These are phyloP conservation scores for Xylariomycetidae sp. DNA, from an alignment of 2,329 filamentous ascomycete species.

Conservation along the genomic window DNA sequence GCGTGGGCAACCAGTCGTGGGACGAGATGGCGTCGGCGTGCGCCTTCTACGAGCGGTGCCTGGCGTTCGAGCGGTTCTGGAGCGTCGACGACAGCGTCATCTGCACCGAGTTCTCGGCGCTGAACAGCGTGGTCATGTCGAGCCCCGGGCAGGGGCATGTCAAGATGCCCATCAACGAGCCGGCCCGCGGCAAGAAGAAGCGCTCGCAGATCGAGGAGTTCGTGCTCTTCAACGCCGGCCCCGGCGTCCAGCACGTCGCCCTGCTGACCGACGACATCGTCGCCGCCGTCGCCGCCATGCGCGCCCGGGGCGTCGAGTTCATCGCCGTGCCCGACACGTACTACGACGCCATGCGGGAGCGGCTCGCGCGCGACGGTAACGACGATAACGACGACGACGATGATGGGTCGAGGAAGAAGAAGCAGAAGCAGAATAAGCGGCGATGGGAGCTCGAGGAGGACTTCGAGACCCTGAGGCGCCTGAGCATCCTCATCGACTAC, in stretches of 20 bases:
- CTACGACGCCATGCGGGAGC: constrained; percentile 70
- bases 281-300: constrained; percentile 68
- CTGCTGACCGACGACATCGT: constrained; percentile 80
- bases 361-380: constrained; percentile 66
- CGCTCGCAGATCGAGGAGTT: constrained; percentile 87
- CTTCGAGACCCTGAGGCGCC: constrained; percentile 66
- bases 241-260: constrained; percentile 92
- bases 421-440: no score
- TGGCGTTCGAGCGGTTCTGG: constrained; percentile 97
- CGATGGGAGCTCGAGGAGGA: constrained; percentile 70
- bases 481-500: constrained; percentile 93
- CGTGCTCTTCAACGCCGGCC: constrained; percentile 82
- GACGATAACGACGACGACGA: no score
- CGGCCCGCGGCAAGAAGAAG: constrained; percentile 82
- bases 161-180: constrained; percentile 99
- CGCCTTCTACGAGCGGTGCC: constrained; percentile 76
- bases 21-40: constrained; percentile 70
- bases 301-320: constrained; percentile 86
- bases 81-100: constrained; percentile 91
- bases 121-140: constrained; percentile 87
- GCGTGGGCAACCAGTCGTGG: constrained; percentile 97
- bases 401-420: no score
- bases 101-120: constrained; percentile 84
- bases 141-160: constrained; percentile 78
- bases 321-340: constrained; percentile 86